phyloP scores from a whole-genome alignment of 352 stramenopile genomes.

The Phytopythium delawarense region DNA sequence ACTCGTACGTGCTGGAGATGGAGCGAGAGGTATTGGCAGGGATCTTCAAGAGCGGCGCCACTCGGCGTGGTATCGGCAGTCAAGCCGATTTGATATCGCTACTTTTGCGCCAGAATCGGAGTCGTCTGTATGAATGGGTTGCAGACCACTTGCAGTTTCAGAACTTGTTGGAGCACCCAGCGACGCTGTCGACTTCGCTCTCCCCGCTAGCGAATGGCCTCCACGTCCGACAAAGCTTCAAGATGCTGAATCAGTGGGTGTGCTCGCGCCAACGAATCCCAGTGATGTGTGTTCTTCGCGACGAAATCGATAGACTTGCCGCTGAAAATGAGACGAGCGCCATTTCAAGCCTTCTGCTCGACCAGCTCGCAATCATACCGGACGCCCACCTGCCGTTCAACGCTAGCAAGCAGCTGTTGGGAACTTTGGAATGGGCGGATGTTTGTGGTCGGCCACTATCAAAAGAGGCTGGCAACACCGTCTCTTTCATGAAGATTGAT shows the following conservation, averaged over 20 bases:
- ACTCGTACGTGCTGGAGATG: slow-evolving; percentile 38
- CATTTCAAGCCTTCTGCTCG: slow-evolving; percentile 47
- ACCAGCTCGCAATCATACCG: slow-evolving; percentile 47
- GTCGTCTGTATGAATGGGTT: slow-evolving; percentile 52
- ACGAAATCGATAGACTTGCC: slow-evolving; percentile 24
- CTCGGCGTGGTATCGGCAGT: background rate
- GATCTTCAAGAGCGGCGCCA: slow-evolving; percentile 16
- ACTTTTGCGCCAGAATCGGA: slow-evolving; percentile 34
- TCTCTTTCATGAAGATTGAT: slow-evolving; percentile 31
- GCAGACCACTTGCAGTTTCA: slow-evolving; percentile 46
- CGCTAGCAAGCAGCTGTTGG: slow-evolving; percentile 24
- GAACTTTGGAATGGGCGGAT: slow-evolving; percentile 32
- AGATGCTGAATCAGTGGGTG: slow-evolving; percentile 55
- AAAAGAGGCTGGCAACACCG: slow-evolving; percentile 4
- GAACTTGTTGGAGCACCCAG: slow-evolving; percentile 53
- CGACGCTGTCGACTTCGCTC: slow-evolving; percentile 24
- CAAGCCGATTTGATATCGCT: slow-evolving; percentile 17
- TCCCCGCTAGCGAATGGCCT: slow-evolving; percentile 36
- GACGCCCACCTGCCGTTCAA: slow-evolving; percentile 20
- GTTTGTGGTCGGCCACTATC: background rate
- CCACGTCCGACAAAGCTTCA: slow-evolving; percentile 49
- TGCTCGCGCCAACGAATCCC: slow-evolving; percentile 39
- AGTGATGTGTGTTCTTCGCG: slow-evolving; percentile 16
- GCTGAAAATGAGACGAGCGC: slow-evolving; percentile 25
- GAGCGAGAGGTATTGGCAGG: slow-evolving; percentile 44